Conservation (phyloP, 805 yeast genomes). For the Soucietia sequanensis region DNA sequence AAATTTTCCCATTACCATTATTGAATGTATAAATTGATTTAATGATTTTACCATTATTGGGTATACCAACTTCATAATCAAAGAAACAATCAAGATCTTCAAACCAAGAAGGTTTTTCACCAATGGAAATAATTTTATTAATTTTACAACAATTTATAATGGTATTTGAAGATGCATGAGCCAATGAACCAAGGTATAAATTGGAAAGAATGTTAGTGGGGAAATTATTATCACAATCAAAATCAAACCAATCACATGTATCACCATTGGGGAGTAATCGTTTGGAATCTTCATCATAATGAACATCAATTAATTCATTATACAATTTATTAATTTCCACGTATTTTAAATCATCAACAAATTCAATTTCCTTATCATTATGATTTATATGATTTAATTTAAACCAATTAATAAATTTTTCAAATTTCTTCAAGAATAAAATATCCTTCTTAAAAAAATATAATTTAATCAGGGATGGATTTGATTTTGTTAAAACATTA, state of each 20-base stretch:
- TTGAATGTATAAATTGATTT: slow-evolving; percentile 19
- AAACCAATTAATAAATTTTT: slow-evolving; percentile 23
- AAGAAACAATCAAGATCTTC: slow-evolving; percentile 10
- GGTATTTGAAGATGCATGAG: slow-evolving; percentile 32
- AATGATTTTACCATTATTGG: slow-evolving; percentile 2
- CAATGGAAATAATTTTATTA: slow-evolving; percentile 29
- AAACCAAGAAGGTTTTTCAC: slow-evolving; percentile 37
- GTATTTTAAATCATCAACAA: slow-evolving; percentile 2
- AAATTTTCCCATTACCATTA: slow-evolving; percentile 15
- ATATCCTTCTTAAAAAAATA: slow-evolving; percentile 31
- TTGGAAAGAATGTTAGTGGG: slow-evolving; percentile 31
- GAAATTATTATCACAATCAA: slow-evolving; percentile 30
- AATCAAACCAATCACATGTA: slow-evolving; percentile 33
- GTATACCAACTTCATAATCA: slow-evolving; percentile 11
- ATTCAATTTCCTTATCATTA: not conserved
- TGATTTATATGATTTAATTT: not conserved
- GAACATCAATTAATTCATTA: not conserved
- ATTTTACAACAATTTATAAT: slow-evolving; percentile 23
- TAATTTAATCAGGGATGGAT: slow-evolving; percentile 24
- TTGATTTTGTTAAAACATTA: slow-evolving; percentile 10
- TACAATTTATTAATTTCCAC: slow-evolving; percentile 6
- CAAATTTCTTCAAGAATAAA: slow-evolving; percentile 26
- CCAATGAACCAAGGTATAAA: slow-evolving; percentile 30
- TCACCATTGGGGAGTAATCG: slow-evolving; percentile 5
- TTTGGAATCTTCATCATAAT: slow-evolving; percentile 10